Evolutionary conservation across 2,329 filamentous ascomycete species (phyloP), one percentile per base, ranked within the genome.

Genomic region (Aspergillus nomiae): DNA sequence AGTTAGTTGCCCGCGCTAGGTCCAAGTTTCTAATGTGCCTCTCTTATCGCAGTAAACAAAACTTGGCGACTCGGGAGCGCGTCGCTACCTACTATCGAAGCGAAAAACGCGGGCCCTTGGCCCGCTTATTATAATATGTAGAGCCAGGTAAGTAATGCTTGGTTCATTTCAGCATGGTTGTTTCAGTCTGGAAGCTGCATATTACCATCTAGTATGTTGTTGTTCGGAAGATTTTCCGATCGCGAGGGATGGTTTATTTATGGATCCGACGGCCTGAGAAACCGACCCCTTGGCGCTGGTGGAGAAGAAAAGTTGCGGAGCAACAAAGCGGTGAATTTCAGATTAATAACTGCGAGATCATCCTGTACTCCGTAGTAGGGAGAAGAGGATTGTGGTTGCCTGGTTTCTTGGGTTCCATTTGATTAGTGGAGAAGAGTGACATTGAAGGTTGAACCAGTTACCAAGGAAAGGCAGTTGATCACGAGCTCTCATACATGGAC

Each of bases 241-340:
- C 32, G 43, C 43, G 28, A 34, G 45, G 45, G 41, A 51, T 51
- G 48, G 21, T 34, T 51, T 32, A 50, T 50, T 58, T 59, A 34
- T 59, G 56, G 45, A 51, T 30, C 45, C 32, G 43, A 48, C 56
- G 30, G 46, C 32, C 32, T 19, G 26, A 34, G 43, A 46, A 54
- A 26, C 26, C 16, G 9, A 43, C 36, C 50, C 36, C 45, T 46
- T 34, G 43, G 30, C 50, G 54, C 28, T 46, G 34, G 60, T 43
- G 55, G 46, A 56, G 60, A 24, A 32, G 19, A 53, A 5, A 50
- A 38, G 59, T 64, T 62, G 60, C 59, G 41, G 46, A 50, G 59
- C 60, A 62, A 63, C 63, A 38, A 57, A 54, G 60, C 60, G 57
- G 63, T 60, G 57, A 58, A 24, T 30, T 16, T 51, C 48, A 59